A percentile compares a stretch with the other conserved stretches of the same genome.
These are phyloP conservation scores for Boletus vermiculosoides DNA, from an alignment of 768 basidiomycete species.

Conservation along the genomic window DNA sequence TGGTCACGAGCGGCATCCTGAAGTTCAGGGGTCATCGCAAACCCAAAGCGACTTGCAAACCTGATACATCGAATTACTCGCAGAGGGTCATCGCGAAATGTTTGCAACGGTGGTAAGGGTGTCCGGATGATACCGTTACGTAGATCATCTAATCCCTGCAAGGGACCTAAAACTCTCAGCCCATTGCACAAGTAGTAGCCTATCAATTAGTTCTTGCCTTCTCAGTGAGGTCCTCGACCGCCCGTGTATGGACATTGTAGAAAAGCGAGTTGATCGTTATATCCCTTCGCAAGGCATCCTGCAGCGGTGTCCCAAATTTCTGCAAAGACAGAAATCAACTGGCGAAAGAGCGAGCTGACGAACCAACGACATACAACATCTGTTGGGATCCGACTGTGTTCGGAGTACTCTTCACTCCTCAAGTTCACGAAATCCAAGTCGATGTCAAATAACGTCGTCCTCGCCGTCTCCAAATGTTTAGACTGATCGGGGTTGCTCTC, in stretches of 20 bases:
- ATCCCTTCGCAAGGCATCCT: constrained; percentile 90
- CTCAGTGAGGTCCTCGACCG: constrained; percentile 84
- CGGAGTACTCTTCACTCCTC: constrained; percentile 87
- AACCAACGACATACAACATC: constrained; percentile 59
- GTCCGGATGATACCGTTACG: constrained; percentile 78
- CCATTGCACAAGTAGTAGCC: not conserved
- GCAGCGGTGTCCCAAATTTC: constrained; percentile 87
- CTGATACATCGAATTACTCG: constrained; percentile 88
- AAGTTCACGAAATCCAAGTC: constrained; percentile 95
- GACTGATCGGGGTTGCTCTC: constrained; percentile 95
- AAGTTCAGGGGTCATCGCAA: constrained; percentile 69
- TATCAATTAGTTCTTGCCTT: constrained; percentile 46
- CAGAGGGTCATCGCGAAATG: constrained; percentile 92
- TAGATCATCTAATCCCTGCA: constrained; percentile 83
- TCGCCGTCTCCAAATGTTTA: constrained; percentile 96
- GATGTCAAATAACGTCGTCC: constrained; percentile 72
- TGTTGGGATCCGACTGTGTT: constrained; percentile 84
- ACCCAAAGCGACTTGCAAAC: constrained; percentile 90
- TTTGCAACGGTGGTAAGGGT: constrained; percentile 80
- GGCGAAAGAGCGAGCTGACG: not conserved
- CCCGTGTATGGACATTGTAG: constrained; percentile 86
- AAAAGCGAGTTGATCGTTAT: constrained; percentile 95
- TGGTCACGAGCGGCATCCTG: constrained; percentile 58
- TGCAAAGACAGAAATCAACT: constrained; percentile 31
- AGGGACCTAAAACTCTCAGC: constrained; percentile 9